Evolutionary conservation across 345 rosid genomes (phyloP).

Genomic region (Syzygium jambos): DNA sequence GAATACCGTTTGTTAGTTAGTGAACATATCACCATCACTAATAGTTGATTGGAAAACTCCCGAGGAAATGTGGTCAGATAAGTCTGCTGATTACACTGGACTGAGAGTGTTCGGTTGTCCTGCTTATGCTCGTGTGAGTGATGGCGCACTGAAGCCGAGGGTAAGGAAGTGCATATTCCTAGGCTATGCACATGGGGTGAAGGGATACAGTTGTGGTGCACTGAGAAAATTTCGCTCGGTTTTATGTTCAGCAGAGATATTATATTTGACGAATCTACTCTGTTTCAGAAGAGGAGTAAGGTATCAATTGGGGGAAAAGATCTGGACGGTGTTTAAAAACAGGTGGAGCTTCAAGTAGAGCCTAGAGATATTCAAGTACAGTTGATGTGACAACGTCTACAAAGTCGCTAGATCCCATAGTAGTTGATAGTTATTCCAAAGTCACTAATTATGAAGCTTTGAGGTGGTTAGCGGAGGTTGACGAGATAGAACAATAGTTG

Average conservation of each 20-base stretch:
- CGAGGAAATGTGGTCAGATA: too few relatives aligned
- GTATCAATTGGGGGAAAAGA: too few relatives aligned
- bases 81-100: too few relatives aligned
- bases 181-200: not conserved
- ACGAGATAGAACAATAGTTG: not conserved
- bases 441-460: not conserved
- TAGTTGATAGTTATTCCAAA: rapidly evolving
- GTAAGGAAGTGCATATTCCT: too few relatives aligned
- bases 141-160: too few relatives aligned
- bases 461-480: rapidly evolving
- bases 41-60: too few relatives aligned
- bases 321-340: not conserved
- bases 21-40: too few relatives aligned
- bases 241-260: not conserved
- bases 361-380: not conserved
- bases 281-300: not conserved
- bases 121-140: too few relatives aligned
- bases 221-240: too few relatives aligned
- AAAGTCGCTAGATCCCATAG: rapidly evolving
- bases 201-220: not conserved
- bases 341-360: not conserved
- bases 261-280: rapidly evolving
- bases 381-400: not conserved
- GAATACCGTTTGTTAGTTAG: too few relatives aligned
- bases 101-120: too few relatives aligned